Evolutionary conservation across 352 stramenopile genomes (phyloP).

Genomic region (Pythium volutum): DNA sequence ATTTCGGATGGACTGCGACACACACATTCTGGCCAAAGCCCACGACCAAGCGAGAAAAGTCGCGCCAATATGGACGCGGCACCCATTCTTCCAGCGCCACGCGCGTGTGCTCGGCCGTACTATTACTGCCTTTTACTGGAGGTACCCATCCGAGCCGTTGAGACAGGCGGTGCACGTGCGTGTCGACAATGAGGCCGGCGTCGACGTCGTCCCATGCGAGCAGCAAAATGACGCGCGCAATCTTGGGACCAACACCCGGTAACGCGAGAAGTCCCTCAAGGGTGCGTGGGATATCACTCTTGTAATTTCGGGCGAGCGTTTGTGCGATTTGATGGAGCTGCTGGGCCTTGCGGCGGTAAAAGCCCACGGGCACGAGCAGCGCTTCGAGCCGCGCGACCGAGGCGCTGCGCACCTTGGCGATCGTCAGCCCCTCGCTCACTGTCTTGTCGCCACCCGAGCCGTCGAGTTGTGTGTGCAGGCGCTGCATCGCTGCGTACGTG

Average conservation of each 20-base stretch:
- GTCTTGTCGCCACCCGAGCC: not conserved
- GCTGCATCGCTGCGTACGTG: slow-evolving; percentile 69
- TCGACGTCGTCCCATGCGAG: slow-evolving; percentile 56
- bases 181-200: slow-evolving; percentile 75
- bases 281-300: slow-evolving; percentile 45
- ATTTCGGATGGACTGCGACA: slow-evolving; percentile 50
- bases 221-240: slow-evolving; percentile 61
- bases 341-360: slow-evolving; percentile 69
- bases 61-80: slow-evolving; percentile 49
- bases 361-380: slow-evolving; percentile 63
- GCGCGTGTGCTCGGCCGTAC: slow-evolving; percentile 47
- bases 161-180: slow-evolving; percentile 68
- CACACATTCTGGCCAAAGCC: slow-evolving; percentile 75
- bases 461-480: slow-evolving; percentile 38
- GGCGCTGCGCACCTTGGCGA: slow-evolving; percentile 34
- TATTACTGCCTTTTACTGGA: not conserved
- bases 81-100: slow-evolving; percentile 62
- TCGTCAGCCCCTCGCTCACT: slow-evolving; percentile 45
- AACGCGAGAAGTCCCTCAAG: slow-evolving; percentile 43
- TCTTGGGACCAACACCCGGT: slow-evolving; percentile 71
- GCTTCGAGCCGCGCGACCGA: slow-evolving; percentile 37
- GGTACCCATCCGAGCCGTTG: slow-evolving; percentile 57
- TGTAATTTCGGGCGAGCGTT: slow-evolving; percentile 34
- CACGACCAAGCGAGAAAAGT: slow-evolving; percentile 61
- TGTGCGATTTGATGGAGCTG: slow-evolving; percentile 55